phyloP scores from a whole-genome alignment of 768 basidiomycete species.

The Agrocybe praecox region DNA sequence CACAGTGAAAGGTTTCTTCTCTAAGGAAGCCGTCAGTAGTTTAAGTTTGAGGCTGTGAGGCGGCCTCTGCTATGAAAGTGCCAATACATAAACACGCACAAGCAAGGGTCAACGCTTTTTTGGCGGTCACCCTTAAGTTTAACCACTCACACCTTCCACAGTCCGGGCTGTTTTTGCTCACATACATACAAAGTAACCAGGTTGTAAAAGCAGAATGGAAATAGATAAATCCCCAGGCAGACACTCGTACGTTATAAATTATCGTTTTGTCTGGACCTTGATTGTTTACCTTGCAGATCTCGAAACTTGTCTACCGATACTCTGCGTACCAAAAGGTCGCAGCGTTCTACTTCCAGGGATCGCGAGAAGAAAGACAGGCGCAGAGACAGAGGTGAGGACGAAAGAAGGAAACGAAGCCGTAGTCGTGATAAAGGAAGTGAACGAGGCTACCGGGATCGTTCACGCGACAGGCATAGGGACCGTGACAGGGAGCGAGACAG shows the following conservation, averaged over 20 bases:
- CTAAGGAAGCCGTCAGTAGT: neutral
- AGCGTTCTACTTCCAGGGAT: conserved; percentile 72
- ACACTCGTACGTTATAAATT: conserved; percentile 53
- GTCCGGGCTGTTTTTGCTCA: neutral
- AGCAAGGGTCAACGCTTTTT: conserved; percentile 16
- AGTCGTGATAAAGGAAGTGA: conserved; percentile 65
- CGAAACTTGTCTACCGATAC: conserved; percentile 81
- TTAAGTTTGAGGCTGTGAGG: neutral
- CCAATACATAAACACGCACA: conserved; percentile 12
- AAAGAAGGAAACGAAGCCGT: conserved; percentile 62
- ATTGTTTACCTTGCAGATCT: conserved; percentile 41
- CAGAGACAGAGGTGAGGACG: conserved; percentile 56
- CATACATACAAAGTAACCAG: conserved; percentile 31
- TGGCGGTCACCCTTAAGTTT: conserved; percentile 1
- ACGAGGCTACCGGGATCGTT: conserved; percentile 51
- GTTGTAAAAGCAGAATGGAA: conserved; percentile 62
- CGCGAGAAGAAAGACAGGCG: conserved; percentile 57
- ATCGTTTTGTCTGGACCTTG: neutral
- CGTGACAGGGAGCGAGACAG: conserved; percentile 32
- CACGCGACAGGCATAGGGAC: conserved; percentile 56
- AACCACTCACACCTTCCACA: neutral
- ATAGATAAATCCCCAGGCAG: conserved; percentile 61
- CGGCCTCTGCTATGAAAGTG: neutral
- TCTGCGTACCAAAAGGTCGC: conserved; percentile 69
- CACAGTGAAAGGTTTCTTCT: neutral